A percentile compares a stretch with the other conserved stretches of the same genome.
These are phyloP conservation scores for Dothidotthia symphoricarpi DNA, from an alignment of 2,329 filamentous ascomycete genomes.

Conservation along the genomic window DNA sequence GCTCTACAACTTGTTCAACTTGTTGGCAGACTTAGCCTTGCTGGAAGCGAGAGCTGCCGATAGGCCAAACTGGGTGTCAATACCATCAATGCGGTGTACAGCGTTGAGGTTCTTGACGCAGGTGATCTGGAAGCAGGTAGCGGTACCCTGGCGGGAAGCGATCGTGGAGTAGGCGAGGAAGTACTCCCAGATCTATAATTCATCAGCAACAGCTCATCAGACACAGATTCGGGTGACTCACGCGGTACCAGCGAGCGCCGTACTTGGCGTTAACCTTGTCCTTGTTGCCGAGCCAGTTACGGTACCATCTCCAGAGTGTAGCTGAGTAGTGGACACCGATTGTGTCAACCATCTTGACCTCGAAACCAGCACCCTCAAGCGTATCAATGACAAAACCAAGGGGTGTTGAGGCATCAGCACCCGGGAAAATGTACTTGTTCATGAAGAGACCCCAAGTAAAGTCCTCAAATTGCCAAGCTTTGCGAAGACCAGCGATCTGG, in stretches of 20 bases:
- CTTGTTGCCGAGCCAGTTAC: constrained; percentile 94
- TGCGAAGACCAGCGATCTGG: constrained; percentile 90
- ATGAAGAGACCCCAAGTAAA: constrained; percentile 98
- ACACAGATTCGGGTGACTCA: constrained; percentile 49
- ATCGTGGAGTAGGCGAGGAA: constrained; percentile 87
- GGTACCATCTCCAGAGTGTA: constrained; percentile 96
- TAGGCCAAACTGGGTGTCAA: constrained; percentile 67
- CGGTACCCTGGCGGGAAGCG: constrained; percentile 76
- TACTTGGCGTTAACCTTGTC: constrained; percentile 95
- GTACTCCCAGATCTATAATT: constrained; percentile 80
- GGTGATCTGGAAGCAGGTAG: constrained; percentile 83
- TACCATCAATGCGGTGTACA: constrained; percentile 75
- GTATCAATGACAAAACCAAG: constrained; percentile 82
- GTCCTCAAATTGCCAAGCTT: constrained; percentile 97
- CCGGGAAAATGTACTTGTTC: constrained; percentile 99
- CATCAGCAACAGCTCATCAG: no score
- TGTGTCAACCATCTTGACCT: constrained; percentile 89
- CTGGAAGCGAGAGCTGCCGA: constrained; percentile 60
- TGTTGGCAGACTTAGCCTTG: constrained; percentile 35
- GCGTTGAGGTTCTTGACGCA: constrained; percentile 89
- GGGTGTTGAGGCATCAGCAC: constrained; percentile 91
- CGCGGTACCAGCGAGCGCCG: constrained; percentile 90
- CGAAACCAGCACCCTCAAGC: constrained; percentile 83
- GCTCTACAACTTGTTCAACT: background rate
- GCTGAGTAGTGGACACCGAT: constrained; percentile 96